Evolutionary conservation across 2,329 filamentous ascomycete species (phyloP), one percentile per base, ranked within the genome.

Genomic region (Stemphylium lycopersici): DNA sequence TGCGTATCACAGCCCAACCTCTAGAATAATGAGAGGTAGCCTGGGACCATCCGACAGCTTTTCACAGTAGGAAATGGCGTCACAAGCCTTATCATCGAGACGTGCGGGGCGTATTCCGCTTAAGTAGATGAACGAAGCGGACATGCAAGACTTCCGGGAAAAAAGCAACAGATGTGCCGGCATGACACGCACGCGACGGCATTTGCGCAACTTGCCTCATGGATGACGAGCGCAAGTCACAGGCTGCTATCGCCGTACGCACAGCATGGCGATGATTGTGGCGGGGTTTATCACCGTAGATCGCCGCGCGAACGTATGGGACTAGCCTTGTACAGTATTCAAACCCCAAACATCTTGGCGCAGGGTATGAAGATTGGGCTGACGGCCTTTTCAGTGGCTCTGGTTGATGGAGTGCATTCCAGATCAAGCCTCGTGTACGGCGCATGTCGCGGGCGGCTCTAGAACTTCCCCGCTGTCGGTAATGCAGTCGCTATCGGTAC

Each of bases 281-380:
- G 60, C 61, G 61, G 62, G 60, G 62, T 60, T 43, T 61, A 60
- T 65, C 57, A 51, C 22, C 45, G 37, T 54, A 62, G 56, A 63
- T 65, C 52, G 55, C 62, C 54, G 52, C 55, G 43, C 67, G 31
- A 48, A 63, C 66, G 24, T 59, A 41, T 70, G 68, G 62, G 58
- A 58, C 45, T 65, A 66, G 58, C 70, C 70, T 38, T 65, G 66
- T 52, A 44, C 20, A 61, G 72, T 74, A 73, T 72, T 43, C 37
- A 58, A 69, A 58, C 71, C 70, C 69, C 63, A 63, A 51, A 42
- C 26, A 32, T 36, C 61, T 65, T 62, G 64, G 62, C 66, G 58
- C 40, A 49, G 39, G 53, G 31, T 29, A 40, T 39, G 41, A 22
- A 32, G 38, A 37, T 53, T 52, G 47, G 45, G 45, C 37, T 57